A percentile compares a stretch with the other conserved stretches of the same genome.
phyloP scores from a whole-genome alignment of 2,329 filamentous ascomycete species.

The Arachnomyces sp. region DNA sequence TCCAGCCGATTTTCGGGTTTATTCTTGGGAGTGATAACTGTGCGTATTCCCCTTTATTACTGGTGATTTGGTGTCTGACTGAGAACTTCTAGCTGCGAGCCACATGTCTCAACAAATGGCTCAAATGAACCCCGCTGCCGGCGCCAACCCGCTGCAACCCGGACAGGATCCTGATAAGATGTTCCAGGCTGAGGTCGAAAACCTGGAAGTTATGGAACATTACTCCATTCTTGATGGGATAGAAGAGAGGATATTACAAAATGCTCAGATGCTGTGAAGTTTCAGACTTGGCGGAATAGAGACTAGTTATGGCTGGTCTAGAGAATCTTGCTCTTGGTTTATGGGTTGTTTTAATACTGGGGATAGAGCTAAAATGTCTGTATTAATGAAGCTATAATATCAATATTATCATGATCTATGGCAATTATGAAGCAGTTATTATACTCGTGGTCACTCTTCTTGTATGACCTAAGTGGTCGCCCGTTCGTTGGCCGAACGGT shows the following conservation, averaged over 20 bases:
- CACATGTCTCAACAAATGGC: slow-evolving; percentile 83
- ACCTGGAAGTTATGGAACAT: slow-evolving; percentile 89
- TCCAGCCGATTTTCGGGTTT: slow-evolving; percentile 96
- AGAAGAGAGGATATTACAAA: slow-evolving; percentile 67
- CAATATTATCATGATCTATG: too few species aligned
- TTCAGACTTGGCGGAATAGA: too few species aligned
- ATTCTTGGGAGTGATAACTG: slow-evolving; percentile 92
- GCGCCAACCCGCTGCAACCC: slow-evolving; percentile 70
- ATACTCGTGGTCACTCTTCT: too few species aligned
- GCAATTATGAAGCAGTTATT: too few species aligned
- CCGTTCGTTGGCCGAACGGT: too few species aligned
- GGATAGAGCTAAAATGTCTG: too few species aligned
- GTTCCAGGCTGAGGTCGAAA: slow-evolving; percentile 87
- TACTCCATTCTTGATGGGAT: slow-evolving; percentile 84
- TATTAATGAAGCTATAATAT: too few species aligned
- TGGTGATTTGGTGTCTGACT: slow-evolving; percentile 2
- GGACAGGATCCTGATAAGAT: slow-evolving; percentile 94
- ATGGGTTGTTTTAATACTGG: too few species aligned
- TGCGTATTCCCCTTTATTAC: slow-evolving; percentile 40
- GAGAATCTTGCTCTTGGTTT: too few species aligned
- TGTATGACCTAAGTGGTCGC: too few species aligned
- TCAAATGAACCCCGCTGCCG: slow-evolving; percentile 61
- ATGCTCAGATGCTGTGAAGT: too few species aligned
- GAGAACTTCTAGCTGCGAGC: slow-evolving; percentile 59
- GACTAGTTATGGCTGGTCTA: too few species aligned